phyloP scores from a whole-genome alignment of 176 grass and related monocot genomes.

The Bolboschoenus planiculmis region DNA sequence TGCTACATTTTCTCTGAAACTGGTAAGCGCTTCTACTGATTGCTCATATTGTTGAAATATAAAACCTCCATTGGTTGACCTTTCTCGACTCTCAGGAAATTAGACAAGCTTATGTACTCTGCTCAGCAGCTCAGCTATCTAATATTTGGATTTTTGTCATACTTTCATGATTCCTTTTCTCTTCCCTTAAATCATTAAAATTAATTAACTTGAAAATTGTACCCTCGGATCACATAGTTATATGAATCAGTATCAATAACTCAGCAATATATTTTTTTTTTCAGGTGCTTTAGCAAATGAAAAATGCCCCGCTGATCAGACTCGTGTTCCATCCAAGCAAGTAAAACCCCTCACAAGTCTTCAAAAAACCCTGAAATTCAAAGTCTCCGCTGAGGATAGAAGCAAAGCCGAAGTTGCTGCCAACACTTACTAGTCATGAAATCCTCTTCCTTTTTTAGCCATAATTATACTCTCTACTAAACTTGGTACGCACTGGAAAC shows the following conservation, averaged over 20 bases:
- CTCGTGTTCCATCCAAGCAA: slow-evolving; percentile 39
- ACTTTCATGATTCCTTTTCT: neutral
- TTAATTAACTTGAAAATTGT: neutral
- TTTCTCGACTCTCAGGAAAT: neutral
- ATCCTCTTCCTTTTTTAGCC: neutral
- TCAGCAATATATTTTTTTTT: neutral
- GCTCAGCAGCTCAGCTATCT: neutral
- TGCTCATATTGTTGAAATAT: neutral
- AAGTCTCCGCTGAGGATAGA: slow-evolving; percentile 8
- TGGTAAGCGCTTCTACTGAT: slow-evolving; percentile 28
- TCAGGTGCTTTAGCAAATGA: slow-evolving; percentile 35
- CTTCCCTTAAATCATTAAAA: neutral
- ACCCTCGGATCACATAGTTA: neutral
- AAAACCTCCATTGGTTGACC: neutral
- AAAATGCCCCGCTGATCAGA: slow-evolving; percentile 11
- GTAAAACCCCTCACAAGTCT: slow-evolving; percentile 63
- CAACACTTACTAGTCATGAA: neutral
- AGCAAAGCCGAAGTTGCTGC: neutral
- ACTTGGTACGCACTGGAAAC: neutral
- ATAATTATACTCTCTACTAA: neutral
- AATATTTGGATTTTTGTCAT: neutral
- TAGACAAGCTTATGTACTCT: neutral
- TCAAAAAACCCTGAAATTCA: slow-evolving; percentile 70
- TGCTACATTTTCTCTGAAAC: slow-evolving; percentile 72
- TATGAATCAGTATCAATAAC: neutral